Percentiles rank a stretch among this genome's conserved stretches.
Conservation (phyloP, 2,329 filamentous ascomycete species). For the Calycina herbarum region DNA sequence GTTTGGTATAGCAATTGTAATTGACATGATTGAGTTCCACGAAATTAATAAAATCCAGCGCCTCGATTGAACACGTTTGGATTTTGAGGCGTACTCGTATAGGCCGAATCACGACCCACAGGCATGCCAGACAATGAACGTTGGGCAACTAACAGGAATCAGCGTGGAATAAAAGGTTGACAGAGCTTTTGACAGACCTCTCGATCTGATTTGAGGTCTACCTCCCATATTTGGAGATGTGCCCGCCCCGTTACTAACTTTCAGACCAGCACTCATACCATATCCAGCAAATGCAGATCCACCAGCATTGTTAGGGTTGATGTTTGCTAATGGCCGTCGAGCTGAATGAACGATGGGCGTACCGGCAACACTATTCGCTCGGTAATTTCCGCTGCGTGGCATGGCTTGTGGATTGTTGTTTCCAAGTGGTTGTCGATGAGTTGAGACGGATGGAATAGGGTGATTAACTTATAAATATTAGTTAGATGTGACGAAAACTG, state of each 20-base stretch:
- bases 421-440: constrained; percentile 34
- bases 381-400: constrained; percentile 23
- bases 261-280: constrained; percentile 39
- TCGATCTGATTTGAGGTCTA: constrained; percentile 29
- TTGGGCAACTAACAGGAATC: constrained; percentile 21
- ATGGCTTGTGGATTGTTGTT: constrained; percentile 18
- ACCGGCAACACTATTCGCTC: constrained; percentile 18
- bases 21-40: background rate
- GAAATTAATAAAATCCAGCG: constrained; percentile 20
- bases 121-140: constrained; percentile 23
- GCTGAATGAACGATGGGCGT: constrained; percentile 25
- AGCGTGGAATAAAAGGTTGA: background rate
- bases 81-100: constrained; percentile 17
- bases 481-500: background rate
- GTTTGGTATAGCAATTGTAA: constrained; percentile 2
- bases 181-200: constrained; percentile 26
- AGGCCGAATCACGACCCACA: constrained; percentile 18
- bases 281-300: constrained; percentile 34
- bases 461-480: constrained; percentile 13
- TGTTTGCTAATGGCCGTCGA: constrained; percentile 24
- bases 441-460: constrained; percentile 35
- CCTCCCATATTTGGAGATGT: constrained; percentile 14
- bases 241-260: constrained; percentile 35
- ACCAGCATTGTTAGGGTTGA: constrained; percentile 24
- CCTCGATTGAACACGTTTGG: constrained; percentile 26